Evolutionary conservation across 1,139 yeast genomes (phyloP).

Genomic region (Pichia sp.): DNA sequence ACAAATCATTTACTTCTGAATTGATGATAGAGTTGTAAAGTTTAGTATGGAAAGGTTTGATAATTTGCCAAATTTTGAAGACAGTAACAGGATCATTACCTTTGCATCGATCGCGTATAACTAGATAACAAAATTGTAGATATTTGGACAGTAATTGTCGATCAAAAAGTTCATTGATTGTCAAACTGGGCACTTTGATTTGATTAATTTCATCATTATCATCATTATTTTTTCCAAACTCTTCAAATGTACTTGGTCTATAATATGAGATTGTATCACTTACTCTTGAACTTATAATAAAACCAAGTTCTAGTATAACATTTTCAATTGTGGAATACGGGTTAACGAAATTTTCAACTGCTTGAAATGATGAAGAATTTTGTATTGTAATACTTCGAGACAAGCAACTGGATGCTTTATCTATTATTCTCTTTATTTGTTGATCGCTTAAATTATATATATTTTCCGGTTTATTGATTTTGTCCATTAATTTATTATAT

Average conservation of each 20-base stretch:
- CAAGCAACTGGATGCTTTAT: slow-evolving; percentile 12
- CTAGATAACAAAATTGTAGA: slow-evolving; percentile 22
- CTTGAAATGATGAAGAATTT: no score
- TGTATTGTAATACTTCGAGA: neutral
- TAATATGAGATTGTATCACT: slow-evolving; percentile 15
- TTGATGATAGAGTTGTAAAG: slow-evolving; percentile 21
- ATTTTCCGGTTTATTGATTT: slow-evolving; percentile 5
- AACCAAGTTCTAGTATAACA: slow-evolving; percentile 18
- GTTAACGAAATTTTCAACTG: no score
- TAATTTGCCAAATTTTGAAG: slow-evolving; percentile 22
- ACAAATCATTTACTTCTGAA: slow-evolving; percentile 21
- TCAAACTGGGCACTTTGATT: neutral
- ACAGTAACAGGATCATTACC: slow-evolving; percentile 24
- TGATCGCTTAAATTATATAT: slow-evolving; percentile 8
- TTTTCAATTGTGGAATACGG: slow-evolving; percentile 10
- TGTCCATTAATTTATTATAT: slow-evolving; percentile 13
- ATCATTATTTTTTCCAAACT: neutral
- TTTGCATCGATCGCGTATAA: slow-evolving; percentile 20
- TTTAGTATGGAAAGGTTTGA: slow-evolving; percentile 26
- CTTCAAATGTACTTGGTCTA: neutral
- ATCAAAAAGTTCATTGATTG: slow-evolving; percentile 8
- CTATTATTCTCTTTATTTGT: slow-evolving; percentile 17
- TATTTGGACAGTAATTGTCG: slow-evolving; percentile 20
- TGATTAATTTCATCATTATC: neutral
- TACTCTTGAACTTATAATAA: slow-evolving; percentile 12